These are phyloP conservation scores for Kwoniella dejecticola DNA, from an alignment of 768 basidiomycete genomes.

Conservation along the genomic window DNA sequence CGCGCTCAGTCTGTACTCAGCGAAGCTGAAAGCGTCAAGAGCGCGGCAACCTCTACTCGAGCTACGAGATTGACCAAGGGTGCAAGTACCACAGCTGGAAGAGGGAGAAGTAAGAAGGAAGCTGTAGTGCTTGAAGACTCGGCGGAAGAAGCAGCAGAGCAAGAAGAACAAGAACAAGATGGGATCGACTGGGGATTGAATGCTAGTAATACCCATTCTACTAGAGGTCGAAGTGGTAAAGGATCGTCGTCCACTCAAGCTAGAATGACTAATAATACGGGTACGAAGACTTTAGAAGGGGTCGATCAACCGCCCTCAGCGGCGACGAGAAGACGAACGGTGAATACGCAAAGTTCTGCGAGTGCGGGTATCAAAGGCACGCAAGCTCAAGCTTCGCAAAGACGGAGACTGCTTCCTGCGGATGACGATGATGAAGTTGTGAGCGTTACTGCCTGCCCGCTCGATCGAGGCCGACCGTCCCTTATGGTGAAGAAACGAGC, in stretches of 20 bases:
- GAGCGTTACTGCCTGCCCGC: not conserved
- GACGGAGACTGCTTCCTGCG: constrained; percentile 29
- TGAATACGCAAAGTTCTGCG: not conserved
- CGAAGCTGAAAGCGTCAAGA: constrained; percentile 24
- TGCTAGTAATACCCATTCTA: not conserved
- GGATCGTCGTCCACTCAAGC: not conserved
- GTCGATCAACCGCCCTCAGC: constrained; percentile 7
- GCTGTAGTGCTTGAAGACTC: constrained; percentile 29
- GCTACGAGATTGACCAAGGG: not conserved
- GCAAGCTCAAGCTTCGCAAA: constrained; percentile 19
- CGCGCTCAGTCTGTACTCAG: constrained; percentile 26
- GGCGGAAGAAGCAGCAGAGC: too few species aligned
- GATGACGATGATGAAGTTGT: constrained; percentile 36
- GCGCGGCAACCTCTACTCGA: constrained; percentile 1
- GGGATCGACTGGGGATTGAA: constrained; percentile 20
- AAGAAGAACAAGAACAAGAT: constrained; percentile 20
- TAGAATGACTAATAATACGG: constrained; percentile 11
- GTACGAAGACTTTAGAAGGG: constrained; percentile 13
- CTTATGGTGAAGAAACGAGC: too few species aligned
- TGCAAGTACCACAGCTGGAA: not conserved
- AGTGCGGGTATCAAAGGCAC: constrained; percentile 1
- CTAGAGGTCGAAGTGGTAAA: constrained; percentile 4
- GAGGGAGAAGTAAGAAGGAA: constrained; percentile 13
- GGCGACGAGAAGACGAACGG: not conserved
- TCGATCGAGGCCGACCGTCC: not conserved